phyloP scores from a whole-genome alignment of 768 basidiomycete genomes.

The Sarcomyxa edulis region DNA sequence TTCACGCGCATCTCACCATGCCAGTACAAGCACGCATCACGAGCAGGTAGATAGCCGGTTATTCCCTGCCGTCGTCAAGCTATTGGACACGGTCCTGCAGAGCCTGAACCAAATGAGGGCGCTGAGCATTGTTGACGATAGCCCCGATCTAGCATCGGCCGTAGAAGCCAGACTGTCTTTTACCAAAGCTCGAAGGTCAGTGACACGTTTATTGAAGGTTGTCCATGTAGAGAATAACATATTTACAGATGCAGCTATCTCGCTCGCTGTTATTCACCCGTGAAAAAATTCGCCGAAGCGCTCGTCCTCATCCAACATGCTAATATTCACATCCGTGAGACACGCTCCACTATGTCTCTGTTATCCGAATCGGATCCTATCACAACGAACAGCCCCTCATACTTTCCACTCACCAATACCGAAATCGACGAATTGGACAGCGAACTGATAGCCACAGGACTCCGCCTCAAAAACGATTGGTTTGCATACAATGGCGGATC shows the following conservation, averaged over 20 bases:
- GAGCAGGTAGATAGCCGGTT: constrained; percentile 63
- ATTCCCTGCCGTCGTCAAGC: constrained; percentile 86
- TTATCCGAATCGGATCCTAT: constrained; percentile 38
- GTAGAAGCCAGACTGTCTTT: constrained; percentile 74
- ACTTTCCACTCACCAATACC: constrained; percentile 46
- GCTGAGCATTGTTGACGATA: constrained; percentile 83
- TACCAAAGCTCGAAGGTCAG: constrained; percentile 70
- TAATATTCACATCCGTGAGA: constrained; percentile 70
- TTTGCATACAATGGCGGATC: constrained; percentile 72
- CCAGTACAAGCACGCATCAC: constrained; percentile 11
- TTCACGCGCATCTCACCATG: constrained; percentile 14
- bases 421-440: constrained; percentile 50
- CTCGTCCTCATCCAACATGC: constrained; percentile 69
- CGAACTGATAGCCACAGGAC: constrained; percentile 38
- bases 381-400: constrained; percentile 33
- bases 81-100: constrained; percentile 82
- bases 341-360: constrained; percentile 46
- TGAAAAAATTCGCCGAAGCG: constrained; percentile 70
- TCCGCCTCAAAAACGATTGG: constrained; percentile 68
- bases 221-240: not conserved
- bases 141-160: constrained; percentile 72
- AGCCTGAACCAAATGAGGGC: constrained; percentile 80
- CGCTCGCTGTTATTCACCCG: constrained; percentile 64
- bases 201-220: constrained; percentile 2
- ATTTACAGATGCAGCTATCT: constrained; percentile 63